phyloP scores from a whole-genome alignment of 176 grass and related monocot species.

The Aechmea fasciata region DNA sequence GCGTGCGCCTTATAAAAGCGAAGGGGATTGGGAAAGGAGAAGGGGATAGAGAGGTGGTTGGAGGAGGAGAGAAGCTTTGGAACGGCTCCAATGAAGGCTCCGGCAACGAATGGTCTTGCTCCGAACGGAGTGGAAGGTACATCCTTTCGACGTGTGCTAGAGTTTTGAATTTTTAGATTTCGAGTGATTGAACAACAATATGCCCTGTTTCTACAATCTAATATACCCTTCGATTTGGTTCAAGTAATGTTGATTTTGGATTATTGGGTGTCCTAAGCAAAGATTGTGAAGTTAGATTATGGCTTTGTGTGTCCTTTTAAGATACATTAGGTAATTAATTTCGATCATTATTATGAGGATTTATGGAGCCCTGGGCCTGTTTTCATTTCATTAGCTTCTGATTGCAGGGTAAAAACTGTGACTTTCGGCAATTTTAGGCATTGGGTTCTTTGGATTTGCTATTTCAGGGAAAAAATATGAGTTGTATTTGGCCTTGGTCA shows the following conservation, averaged over 20 bases:
- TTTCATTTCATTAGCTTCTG: neutral
- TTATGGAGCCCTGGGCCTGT: neutral
- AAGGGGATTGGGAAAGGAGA: slow-evolving; percentile 11
- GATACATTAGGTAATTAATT: neutral
- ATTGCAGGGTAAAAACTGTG: neutral
- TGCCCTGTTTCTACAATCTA: neutral
- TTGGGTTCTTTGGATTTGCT: neutral
- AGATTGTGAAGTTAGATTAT: too few species aligned
- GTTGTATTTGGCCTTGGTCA: neutral
- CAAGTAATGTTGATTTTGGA: too few species aligned
- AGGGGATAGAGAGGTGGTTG: slow-evolving; percentile 6
- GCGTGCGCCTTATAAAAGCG: slow-evolving; percentile 19
- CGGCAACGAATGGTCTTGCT: slow-evolving; percentile 34
- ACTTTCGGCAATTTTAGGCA: neutral
- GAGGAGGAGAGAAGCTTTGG: slow-evolving; percentile 2
- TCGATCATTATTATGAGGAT: neutral
- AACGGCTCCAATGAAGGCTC: slow-evolving; percentile 34
- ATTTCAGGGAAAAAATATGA: neutral
- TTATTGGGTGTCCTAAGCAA: too few species aligned
- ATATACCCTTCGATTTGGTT: neutral
- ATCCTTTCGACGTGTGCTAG: neutral
- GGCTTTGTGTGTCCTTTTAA: too few species aligned
- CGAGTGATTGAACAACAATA: neutral
- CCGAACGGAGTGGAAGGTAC: slow-evolving; percentile 36
- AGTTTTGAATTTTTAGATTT: neutral